phyloP scores from a whole-genome alignment of 495 filamentous ascomycete genomes.

The Bombardia bombarda region DNA sequence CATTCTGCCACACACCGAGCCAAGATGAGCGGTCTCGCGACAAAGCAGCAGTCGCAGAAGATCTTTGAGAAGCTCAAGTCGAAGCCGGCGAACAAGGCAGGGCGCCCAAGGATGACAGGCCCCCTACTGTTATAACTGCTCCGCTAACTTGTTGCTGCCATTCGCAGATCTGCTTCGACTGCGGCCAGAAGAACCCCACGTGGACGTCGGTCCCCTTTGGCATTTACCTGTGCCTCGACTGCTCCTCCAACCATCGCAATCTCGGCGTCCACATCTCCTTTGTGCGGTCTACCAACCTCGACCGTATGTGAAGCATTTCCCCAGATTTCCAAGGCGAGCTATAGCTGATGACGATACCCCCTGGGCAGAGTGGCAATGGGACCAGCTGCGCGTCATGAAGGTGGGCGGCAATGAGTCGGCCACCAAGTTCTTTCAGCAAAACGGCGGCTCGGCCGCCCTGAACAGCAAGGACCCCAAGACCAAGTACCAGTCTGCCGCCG shows the following conservation, averaged over 20 bases:
- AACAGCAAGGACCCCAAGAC: slow-evolving; percentile 93
- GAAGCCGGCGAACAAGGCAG: slow-evolving; percentile 88
- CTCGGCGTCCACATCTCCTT: slow-evolving; percentile 94
- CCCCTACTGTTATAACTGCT: neutral
- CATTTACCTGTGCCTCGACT: slow-evolving; percentile 97
- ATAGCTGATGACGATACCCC: neutral
- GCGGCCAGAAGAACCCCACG: slow-evolving; percentile 90
- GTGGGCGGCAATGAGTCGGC: slow-evolving; percentile 97
- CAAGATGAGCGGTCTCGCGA: slow-evolving; percentile 73
- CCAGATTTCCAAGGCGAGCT: too few species aligned
- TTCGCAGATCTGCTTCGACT: slow-evolving; percentile 88
- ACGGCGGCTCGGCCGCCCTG: slow-evolving; percentile 87
- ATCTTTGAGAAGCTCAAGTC: slow-evolving; percentile 96
- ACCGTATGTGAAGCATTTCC: slow-evolving; percentile 57
- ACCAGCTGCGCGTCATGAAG: slow-evolving; percentile 96
- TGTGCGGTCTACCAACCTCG: slow-evolving; percentile 94
- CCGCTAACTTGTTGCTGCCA: neutral
- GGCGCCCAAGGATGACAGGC: slow-evolving; percentile 13
- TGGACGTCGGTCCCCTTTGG: slow-evolving; percentile 97
- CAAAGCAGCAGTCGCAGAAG: slow-evolving; percentile 91
- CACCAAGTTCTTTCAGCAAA: slow-evolving; percentile 93
- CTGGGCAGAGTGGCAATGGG: slow-evolving; percentile 92
- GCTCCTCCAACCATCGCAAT: slow-evolving; percentile 86
- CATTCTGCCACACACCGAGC: slow-evolving; percentile 3
- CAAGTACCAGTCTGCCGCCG: slow-evolving; percentile 87